These are phyloP conservation scores for Tilletia walkeri DNA, from an alignment of 1,284 basidiomycete genomes.

Conservation along the genomic window DNA sequence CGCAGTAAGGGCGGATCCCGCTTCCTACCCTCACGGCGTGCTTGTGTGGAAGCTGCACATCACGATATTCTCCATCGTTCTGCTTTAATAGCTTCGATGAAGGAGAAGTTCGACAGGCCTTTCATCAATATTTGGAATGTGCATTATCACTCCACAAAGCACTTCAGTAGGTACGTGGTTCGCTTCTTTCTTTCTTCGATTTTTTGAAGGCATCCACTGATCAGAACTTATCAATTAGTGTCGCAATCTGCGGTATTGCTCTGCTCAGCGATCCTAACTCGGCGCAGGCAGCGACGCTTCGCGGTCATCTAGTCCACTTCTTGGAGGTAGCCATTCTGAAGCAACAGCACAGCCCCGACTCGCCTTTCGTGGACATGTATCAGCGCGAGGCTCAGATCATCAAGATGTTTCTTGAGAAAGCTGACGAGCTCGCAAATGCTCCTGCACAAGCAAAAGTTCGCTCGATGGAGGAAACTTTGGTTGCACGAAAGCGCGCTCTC, in stretches of 20 bases:
- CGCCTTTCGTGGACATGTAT: conserved; percentile 1
- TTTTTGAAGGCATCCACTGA: background rate
- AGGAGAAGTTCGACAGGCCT: background rate
- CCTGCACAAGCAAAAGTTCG: background rate
- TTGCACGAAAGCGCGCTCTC: background rate
- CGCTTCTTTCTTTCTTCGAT: background rate
- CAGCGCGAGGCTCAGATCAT: conserved; percentile 2
- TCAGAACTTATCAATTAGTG: background rate
- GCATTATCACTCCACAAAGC: conserved; percentile 17
- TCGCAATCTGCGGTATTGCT: conserved; percentile 13
- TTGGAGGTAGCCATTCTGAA: background rate
- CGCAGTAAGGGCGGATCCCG: background rate
- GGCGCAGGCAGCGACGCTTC: conserved; percentile 3
- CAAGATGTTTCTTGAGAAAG: conserved; percentile 8
- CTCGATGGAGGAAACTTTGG: background rate
- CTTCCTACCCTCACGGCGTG: conserved; percentile 9
- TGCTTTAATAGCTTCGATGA: background rate
- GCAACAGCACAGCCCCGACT: conserved; percentile 8
- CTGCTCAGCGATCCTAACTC: conserved; percentile 12
- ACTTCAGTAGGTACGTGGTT: conserved; percentile 8
- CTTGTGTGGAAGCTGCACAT: conserved; percentile 10
- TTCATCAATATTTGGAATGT: conserved; percentile 13
- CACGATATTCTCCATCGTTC: conserved; percentile 13
- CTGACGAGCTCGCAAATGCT: background rate
- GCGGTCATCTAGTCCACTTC: conserved; percentile 7